These are phyloP conservation scores for Penicillium paxilli DNA, from an alignment of 495 filamentous ascomycete genomes.

Conservation along the genomic window DNA sequence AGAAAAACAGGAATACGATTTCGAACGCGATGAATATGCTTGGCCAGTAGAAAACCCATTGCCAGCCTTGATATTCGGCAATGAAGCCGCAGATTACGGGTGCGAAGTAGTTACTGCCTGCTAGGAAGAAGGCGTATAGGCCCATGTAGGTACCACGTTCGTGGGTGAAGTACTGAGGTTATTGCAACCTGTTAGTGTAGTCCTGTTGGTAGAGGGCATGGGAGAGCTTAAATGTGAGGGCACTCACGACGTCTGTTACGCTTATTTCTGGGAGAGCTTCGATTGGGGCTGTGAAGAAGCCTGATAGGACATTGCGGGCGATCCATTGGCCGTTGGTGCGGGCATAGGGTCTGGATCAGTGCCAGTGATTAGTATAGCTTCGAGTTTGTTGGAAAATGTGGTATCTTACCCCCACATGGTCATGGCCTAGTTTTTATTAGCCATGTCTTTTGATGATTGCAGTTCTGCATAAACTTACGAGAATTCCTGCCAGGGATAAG, in stretches of 20 bases:
- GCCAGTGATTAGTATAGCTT: constrained; percentile 6
- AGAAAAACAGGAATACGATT: constrained; percentile 63
- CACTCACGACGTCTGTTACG: constrained; percentile 57
- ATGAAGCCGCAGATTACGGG: constrained; percentile 69
- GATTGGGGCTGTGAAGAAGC: constrained; percentile 66
- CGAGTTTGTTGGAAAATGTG: not conserved
- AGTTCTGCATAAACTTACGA: constrained; percentile 29
- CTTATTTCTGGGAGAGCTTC: constrained; percentile 62
- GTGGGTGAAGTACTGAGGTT: constrained; percentile 59
- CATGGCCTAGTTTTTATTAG: constrained; percentile 26
- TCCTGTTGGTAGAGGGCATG: too few relatives aligned
- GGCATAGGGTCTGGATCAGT: constrained; percentile 37
- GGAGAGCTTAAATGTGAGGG: too few relatives aligned
- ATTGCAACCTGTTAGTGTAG: not conserved
- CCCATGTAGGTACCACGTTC: constrained; percentile 66
- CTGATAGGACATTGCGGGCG: constrained; percentile 58
- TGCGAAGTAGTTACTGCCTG: constrained; percentile 65
- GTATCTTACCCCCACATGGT: constrained; percentile 43
- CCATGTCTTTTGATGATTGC: not conserved
- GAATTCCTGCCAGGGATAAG: constrained; percentile 54
- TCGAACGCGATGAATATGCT: constrained; percentile 58
- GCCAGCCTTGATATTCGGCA: constrained; percentile 60
- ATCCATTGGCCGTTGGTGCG: constrained; percentile 61
- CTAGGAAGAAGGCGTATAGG: constrained; percentile 61
- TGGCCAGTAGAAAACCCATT: constrained; percentile 66